phyloP scores from a whole-genome alignment of 2,329 filamentous ascomycete genomes.

The Fusarium sp. region DNA sequence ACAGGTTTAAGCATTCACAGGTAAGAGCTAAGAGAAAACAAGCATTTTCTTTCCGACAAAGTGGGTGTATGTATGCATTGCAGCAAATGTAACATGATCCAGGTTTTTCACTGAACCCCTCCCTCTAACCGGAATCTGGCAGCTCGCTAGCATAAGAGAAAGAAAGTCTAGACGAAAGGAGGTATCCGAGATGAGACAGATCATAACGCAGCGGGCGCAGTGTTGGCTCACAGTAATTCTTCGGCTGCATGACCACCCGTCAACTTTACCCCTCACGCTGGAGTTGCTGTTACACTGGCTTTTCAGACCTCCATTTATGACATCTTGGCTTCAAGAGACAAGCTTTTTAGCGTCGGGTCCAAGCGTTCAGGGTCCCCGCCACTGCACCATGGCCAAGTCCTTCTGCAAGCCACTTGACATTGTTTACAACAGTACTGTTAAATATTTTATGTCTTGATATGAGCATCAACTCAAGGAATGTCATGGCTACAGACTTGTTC shows the following conservation, averaged over 20 bases:
- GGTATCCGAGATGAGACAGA: neutral
- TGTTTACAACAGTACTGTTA: neutral
- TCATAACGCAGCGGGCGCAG: neutral
- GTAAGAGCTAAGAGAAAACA: neutral
- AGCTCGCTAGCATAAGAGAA: neutral
- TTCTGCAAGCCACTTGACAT: neutral
- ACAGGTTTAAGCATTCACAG: neutral
- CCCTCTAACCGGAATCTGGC: neutral
- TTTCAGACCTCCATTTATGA: neutral
- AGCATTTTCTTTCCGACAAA: neutral
- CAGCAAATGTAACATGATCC: neutral
- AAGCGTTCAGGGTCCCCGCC: neutral
- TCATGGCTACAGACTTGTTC: too few species aligned
- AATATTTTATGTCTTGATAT: neutral
- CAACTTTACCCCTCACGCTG: neutral
- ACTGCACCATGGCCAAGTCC: neutral
- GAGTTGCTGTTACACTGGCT: neutral
- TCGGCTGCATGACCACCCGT: too few species aligned
- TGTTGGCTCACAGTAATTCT: too few species aligned
- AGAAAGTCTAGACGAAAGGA: neutral
- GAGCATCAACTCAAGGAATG: too few species aligned
- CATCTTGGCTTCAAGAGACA: neutral
- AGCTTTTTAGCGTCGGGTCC: constrained; percentile 3
- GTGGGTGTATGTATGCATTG: neutral
- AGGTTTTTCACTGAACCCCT: neutral